A percentile compares a stretch with the other conserved stretches of the same genome.
Conservation (phyloP, 352 stramenopile genomes). For the Pythium phragmitis region DNA sequence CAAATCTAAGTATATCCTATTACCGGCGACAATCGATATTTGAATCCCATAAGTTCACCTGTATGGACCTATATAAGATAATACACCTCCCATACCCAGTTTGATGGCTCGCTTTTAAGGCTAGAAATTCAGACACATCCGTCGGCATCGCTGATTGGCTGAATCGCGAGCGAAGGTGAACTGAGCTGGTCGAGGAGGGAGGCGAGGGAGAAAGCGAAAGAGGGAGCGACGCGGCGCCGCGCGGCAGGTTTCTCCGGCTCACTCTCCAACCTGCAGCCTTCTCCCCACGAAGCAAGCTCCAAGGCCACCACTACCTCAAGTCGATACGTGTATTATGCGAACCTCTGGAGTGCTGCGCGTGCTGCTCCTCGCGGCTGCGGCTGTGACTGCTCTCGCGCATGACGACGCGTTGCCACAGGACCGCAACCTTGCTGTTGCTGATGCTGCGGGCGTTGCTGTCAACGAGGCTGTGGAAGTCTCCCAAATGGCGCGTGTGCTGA, state of each 20-base stretch:
- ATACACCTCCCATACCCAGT: constrained; percentile 3
- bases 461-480: background rate
- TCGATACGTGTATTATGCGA: constrained; percentile 39
- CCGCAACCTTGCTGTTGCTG: constrained; percentile 8
- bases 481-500: constrained; percentile 23
- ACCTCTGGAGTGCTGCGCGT: constrained; percentile 54
- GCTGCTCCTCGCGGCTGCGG: constrained; percentile 48
- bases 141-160: constrained; percentile 26
- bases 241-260: constrained; percentile 36
- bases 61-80: background rate
- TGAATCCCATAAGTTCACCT: background rate
- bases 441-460: background rate
- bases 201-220: constrained; percentile 1
- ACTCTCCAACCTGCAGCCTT: constrained; percentile 23
- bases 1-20: constrained; percentile 13
- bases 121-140: constrained; percentile 16
- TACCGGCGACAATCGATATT: background rate
- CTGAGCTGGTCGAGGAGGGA: constrained; percentile 5
- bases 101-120: background rate
- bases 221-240: constrained; percentile 18
- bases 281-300: constrained; percentile 4
- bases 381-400: constrained; percentile 39
- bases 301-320: background rate
- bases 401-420: constrained; percentile 20
- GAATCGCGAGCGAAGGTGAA: constrained; percentile 27